phyloP scores from a whole-genome alignment of 352 stramenopile species.

The Pythium utonaiense region DNA sequence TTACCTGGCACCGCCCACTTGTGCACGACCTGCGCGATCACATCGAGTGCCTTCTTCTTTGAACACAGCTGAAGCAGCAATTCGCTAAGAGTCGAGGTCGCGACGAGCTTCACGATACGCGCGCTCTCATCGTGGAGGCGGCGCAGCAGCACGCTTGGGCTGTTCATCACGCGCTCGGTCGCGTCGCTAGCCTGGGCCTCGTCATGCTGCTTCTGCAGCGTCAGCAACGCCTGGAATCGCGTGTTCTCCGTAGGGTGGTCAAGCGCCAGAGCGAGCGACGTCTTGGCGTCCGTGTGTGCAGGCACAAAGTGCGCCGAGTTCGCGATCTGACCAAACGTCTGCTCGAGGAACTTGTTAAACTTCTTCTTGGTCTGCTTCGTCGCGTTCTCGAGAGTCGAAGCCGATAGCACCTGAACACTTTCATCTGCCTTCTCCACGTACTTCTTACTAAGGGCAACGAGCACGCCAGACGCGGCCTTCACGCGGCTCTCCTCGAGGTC shows the following conservation, averaged over 20 bases:
- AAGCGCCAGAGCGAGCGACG: slow-evolving; percentile 68
- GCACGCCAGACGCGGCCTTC: slow-evolving; percentile 36
- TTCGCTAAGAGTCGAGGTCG: slow-evolving; percentile 45
- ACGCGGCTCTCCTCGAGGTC: slow-evolving; percentile 33
- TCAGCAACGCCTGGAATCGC: slow-evolving; percentile 69
- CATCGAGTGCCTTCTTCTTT: slow-evolving; percentile 49
- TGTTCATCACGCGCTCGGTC: slow-evolving; percentile 40
- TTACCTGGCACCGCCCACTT: slow-evolving; percentile 39
- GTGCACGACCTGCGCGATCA: slow-evolving; percentile 43
- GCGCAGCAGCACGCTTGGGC: slow-evolving; percentile 55
- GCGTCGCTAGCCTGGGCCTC: slow-evolving; percentile 8
- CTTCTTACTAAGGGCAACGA: slow-evolving; percentile 59
- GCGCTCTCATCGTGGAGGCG: slow-evolving; percentile 76
- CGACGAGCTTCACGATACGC: slow-evolving; percentile 58
- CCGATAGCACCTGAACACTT: slow-evolving; percentile 18
- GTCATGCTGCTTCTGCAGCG: slow-evolving; percentile 56
- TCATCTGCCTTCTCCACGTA: slow-evolving; percentile 52
- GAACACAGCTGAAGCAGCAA: slow-evolving; percentile 51
- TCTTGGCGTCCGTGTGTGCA: slow-evolving; percentile 54
- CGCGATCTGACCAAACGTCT: slow-evolving; percentile 64
- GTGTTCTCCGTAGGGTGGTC: slow-evolving; percentile 75
- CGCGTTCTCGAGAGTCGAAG: slow-evolving; percentile 5
- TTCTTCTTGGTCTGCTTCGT: slow-evolving; percentile 47
- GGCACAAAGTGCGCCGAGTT: slow-evolving; percentile 81
- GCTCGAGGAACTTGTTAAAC: slow-evolving; percentile 55